A percentile compares a stretch with the other conserved stretches of the same genome.
These are phyloP conservation scores for Punctularia strigosozonata DNA, from an alignment of 768 basidiomycete genomes.

Conservation along the genomic window DNA sequence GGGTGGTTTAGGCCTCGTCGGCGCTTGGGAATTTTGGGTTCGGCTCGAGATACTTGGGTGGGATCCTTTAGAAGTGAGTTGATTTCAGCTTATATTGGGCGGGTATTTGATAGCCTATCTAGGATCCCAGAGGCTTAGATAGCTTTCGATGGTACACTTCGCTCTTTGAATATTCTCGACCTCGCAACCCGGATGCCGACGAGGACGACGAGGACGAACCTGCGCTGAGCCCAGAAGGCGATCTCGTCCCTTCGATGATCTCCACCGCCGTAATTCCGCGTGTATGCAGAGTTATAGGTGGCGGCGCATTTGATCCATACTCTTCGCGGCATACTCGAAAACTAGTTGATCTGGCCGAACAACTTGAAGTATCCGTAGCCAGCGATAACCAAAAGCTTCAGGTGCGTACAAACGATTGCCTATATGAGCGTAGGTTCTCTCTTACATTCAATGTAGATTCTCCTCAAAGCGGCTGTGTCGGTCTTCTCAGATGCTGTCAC, in stretches of 20 bases:
- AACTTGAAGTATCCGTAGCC: constrained; percentile 68
- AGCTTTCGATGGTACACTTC: constrained; percentile 77
- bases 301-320: constrained; percentile 77
- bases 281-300: constrained; percentile 59
- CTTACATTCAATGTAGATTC: constrained; percentile 25
- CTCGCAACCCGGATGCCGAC: constrained; percentile 14
- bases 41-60: constrained; percentile 78
- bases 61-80: constrained; percentile 71
- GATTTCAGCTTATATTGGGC: no score
- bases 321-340: constrained; percentile 50
- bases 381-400: constrained; percentile 50
- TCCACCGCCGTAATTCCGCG: constrained; percentile 74
- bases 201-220: constrained; percentile 34
- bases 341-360: constrained; percentile 65
- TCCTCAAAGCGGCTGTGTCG: constrained; percentile 41
- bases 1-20: constrained; percentile 78
- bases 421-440: constrained; percentile 1
- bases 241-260: constrained; percentile 80
- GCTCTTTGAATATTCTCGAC: constrained; percentile 68
- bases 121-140: constrained; percentile 52
- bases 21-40: constrained; percentile 94
- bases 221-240: constrained; percentile 72
- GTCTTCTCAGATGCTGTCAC: constrained; percentile 44
- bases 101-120: no score
- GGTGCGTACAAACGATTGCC: constrained; percentile 24